Base-by-base conservation (phyloP, 306 rosid genomes). In the Luffa aegyptiaca region DNA sequence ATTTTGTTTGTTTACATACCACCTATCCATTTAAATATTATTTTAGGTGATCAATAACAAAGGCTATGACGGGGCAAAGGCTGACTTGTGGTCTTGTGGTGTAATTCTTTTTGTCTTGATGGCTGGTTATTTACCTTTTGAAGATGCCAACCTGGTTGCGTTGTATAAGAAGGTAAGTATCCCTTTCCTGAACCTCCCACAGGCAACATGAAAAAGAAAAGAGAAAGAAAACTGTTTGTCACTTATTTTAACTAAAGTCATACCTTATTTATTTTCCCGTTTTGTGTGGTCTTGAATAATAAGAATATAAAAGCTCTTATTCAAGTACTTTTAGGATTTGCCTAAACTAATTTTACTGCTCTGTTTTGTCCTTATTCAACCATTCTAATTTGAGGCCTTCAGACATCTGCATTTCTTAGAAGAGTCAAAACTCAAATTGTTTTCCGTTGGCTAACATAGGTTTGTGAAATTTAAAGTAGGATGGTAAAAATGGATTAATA, bases 61-160 rank as follows among this genome's bases (percentile, higher is more conserved):
- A 86, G 98, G 98, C 72, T 95, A 95, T 84, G 97, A 95, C 53
- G 97, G 98, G 69, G 93, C 93, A 18, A 91, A 90, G 85, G 97
- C 98, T 4, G 98, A 95, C 87, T 84, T 95, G 57, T 95, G 98
- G 98, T 95, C 97, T 62, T 95, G 98, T 63, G 98, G 98, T 45
- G 95, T 91, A 70, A 95, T 95, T 87, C 96, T 92, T 70, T 95
- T 79, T 75, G 98, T 95, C 86, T 77, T 95, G 81, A 89, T 92
- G 97, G 98, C 98, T 72, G 98, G 98, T 31, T 95, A 82, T 90
- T 81, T 95, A 81, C 98, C 98, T 76, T 95, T 95, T 45, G 98
- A 95, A 87, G 98, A 95, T 80, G 82, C 86, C 76, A 95, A 90
- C 80, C 97, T 95, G 77, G 81, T 87, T 85, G 86, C 95, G 70